These are phyloP conservation scores for Caryopteris hybrid DNA, from an alignment of 305 asterid species.

Conservation along the genomic window DNA sequence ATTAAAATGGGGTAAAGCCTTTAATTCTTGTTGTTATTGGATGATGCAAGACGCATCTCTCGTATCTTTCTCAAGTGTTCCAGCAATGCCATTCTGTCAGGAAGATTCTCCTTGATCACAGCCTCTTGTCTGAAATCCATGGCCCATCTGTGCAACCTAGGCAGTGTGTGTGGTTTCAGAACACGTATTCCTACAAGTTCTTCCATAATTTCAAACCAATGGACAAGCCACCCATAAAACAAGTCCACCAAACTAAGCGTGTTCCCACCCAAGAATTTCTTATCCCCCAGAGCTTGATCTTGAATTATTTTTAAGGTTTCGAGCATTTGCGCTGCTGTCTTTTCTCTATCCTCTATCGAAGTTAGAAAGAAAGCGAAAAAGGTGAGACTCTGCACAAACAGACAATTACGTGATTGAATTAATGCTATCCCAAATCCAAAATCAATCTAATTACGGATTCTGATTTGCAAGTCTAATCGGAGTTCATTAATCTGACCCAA, in stretches of 20 bases:
- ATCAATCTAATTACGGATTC: no score
- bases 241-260: conserved; percentile 44
- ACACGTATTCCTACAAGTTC: conserved; percentile 28
- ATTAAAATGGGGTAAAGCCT: no score
- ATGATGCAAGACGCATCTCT: conserved; percentile 4
- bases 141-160: conserved; percentile 32
- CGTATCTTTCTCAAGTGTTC: conserved; percentile 10
- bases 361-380: conserved; percentile 22
- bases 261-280: conserved; percentile 42
- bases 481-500: neutral
- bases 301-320: conserved; percentile 29
- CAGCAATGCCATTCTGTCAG: conserved; percentile 14
- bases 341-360: conserved; percentile 29
- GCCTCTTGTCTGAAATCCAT: conserved; percentile 31
- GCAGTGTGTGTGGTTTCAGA: conserved; percentile 26
- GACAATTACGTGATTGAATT: no score
- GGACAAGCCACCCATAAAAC: conserved; percentile 33
- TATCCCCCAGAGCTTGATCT: conserved; percentile 42
- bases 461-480: no score
- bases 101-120: conserved; percentile 25
- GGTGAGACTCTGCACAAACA: conserved; percentile 14
- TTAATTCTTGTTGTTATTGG: neutral
- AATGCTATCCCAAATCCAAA: no score
- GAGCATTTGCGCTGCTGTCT: conserved; percentile 18
- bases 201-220: conserved; percentile 20